These are phyloP conservation scores for Medakamo hakoo DNA, from an alignment of 139 green algal genomes.

Conservation along the genomic window DNA sequence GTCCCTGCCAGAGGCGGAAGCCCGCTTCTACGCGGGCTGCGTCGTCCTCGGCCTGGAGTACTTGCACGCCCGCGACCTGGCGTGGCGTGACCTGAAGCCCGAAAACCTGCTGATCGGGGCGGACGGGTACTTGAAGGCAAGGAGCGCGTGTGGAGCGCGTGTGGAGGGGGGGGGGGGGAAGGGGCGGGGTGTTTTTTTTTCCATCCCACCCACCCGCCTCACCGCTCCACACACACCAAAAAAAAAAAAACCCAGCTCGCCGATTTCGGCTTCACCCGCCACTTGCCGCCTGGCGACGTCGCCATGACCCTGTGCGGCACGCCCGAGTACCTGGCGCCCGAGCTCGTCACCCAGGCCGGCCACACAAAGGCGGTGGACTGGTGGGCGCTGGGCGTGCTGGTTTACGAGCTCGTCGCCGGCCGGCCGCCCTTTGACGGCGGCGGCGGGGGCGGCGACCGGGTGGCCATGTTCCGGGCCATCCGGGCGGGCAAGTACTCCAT, in stretches of 20 bases:
- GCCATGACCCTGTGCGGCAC: constrained; percentile 89
- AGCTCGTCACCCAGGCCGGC: constrained; percentile 66
- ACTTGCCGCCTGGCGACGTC: constrained; percentile 43
- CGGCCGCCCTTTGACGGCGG: constrained; percentile 73
- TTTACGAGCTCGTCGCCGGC: constrained; percentile 76
- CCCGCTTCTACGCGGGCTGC: constrained; percentile 71
- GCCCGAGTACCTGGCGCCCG: constrained; percentile 88
- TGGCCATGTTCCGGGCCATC: constrained; percentile 76
- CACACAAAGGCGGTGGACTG: constrained; percentile 73
- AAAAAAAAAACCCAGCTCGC: too few relatives aligned
- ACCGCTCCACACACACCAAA: too few relatives aligned
- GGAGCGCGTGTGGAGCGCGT: too few relatives aligned
- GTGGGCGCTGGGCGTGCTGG: constrained; percentile 83
- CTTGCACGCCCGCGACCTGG: constrained; percentile 55
- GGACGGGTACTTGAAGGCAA: constrained; percentile 41
- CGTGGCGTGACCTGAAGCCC: constrained; percentile 61
- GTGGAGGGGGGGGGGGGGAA: too few relatives aligned
- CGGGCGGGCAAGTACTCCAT: constrained; percentile 36
- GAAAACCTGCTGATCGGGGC: constrained; percentile 49
- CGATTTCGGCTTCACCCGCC: constrained; percentile 87
- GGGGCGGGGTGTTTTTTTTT: too few relatives aligned
- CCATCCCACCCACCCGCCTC: too few relatives aligned
- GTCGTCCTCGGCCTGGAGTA: constrained; percentile 72
- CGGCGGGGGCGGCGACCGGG: constrained; percentile 56
- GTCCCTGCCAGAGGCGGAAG: constrained; percentile 51